Conservation (phyloP, 106 monocot species). For the Agapanthus africanus region DNA sequence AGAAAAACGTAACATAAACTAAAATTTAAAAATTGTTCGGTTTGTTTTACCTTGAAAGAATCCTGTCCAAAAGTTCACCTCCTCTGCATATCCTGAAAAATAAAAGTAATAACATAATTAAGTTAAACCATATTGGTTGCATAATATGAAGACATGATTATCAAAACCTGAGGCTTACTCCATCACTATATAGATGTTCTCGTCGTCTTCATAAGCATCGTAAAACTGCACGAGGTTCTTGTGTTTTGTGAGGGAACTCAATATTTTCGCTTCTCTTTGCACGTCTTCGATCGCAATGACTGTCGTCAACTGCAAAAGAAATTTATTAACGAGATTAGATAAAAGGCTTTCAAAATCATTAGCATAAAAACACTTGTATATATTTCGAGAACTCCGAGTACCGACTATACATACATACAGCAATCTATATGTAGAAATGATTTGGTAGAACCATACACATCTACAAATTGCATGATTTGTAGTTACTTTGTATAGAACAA, state of each 20-base stretch:
- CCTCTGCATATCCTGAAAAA: conserved; percentile 50
- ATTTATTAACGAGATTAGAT: conserved; percentile 5
- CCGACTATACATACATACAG: background rate
- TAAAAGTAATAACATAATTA: background rate
- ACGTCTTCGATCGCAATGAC: conserved; percentile 82
- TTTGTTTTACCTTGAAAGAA: conserved; percentile 40
- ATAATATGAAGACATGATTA: background rate
- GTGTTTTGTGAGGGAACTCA: conserved; percentile 69
- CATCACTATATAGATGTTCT: conserved; percentile 87
- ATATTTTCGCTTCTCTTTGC: conserved; percentile 80
- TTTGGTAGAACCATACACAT: background rate
- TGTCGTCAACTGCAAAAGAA: conserved; percentile 67
- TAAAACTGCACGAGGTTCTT: conserved; percentile 75
- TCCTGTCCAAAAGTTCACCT: conserved; percentile 52
- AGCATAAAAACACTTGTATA: background rate
- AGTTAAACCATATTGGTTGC: background rate
- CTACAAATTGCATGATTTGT: background rate
- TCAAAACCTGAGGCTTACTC: conserved; percentile 44
- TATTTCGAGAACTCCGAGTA: background rate
- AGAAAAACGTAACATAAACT: background rate
- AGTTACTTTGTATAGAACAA: background rate
- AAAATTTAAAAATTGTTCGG: background rate
- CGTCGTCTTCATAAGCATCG: conserved; percentile 77
- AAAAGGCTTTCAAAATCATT: no score
- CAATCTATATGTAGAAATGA: background rate